Conservation (phyloP, 2,329 filamentous ascomycete species). For the Hawksworthiomyces lignivorus region DNA sequence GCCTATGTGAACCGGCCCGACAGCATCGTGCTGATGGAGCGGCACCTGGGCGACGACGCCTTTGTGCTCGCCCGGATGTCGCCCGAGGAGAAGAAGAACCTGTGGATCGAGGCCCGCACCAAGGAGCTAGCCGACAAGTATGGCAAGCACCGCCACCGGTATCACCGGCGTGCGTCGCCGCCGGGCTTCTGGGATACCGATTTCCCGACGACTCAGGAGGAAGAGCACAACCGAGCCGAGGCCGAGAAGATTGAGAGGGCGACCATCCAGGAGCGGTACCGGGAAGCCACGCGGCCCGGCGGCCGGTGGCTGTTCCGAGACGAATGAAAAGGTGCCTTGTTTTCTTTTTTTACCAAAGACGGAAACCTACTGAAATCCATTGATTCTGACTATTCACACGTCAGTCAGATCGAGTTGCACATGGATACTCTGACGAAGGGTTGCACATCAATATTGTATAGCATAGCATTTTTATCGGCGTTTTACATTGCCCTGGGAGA, state of each 20-base stretch:
- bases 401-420: too few species aligned
- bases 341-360: too few species aligned
- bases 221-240: slow-evolving; percentile 55
- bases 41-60: slow-evolving; percentile 50
- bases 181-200: slow-evolving; percentile 88
- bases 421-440: too few species aligned
- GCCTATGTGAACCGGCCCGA: slow-evolving; percentile 26
- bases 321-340: too few species aligned
- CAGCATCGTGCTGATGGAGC: slow-evolving; percentile 45
- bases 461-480: too few species aligned
- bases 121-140: slow-evolving; percentile 64
- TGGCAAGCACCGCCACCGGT: slow-evolving; percentile 71
- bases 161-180: slow-evolving; percentile 63
- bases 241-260: slow-evolving; percentile 56
- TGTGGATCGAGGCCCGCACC: slow-evolving; percentile 70
- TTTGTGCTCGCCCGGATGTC: slow-evolving; percentile 53
- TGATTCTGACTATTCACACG: too few species aligned
- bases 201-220: slow-evolving; percentile 82
- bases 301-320: slow-evolving; percentile 79
- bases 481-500: too few species aligned
- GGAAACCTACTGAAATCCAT: too few species aligned
- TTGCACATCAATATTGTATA: too few species aligned
- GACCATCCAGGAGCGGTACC: slow-evolving; percentile 63
- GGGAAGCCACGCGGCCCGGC: slow-evolving; percentile 70
- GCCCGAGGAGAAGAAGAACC: slow-evolving; percentile 51